Evolutionary conservation across 2,329 filamentous ascomycete species (phyloP).

Genomic region (Metarhizium rileyi): DNA sequence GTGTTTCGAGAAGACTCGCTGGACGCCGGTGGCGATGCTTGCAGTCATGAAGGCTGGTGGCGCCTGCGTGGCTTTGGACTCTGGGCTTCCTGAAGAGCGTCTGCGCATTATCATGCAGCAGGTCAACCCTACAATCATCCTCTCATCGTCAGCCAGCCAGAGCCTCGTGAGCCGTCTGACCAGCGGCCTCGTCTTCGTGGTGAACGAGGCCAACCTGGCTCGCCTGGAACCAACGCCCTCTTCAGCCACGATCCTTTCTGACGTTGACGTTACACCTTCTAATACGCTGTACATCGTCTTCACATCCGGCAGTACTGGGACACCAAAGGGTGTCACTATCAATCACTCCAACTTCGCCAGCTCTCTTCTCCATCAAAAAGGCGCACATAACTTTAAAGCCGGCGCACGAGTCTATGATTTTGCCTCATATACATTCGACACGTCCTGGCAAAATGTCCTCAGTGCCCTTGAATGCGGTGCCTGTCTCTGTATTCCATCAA

Average conservation of each 20-base stretch:
- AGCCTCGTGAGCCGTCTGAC: not conserved
- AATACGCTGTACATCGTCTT: not conserved
- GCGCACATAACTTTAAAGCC: not conserved
- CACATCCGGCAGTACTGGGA: not conserved
- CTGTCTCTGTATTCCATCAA: not conserved
- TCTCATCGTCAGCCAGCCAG: slow-evolving; percentile 1
- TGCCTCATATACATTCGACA: not conserved
- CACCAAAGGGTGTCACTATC: not conserved
- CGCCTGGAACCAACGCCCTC: not conserved
- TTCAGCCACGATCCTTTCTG: not conserved
- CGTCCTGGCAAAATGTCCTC: not conserved
- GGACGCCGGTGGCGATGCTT: slow-evolving; percentile 12
- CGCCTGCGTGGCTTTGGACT: slow-evolving; percentile 17
- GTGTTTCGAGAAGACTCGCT: slow-evolving; percentile 11
- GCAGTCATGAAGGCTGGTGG: slow-evolving; percentile 19
- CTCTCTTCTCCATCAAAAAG: not conserved
- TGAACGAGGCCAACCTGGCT: not conserved
- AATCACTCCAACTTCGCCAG: not conserved
- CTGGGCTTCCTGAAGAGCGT: not conserved
- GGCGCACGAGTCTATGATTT: not conserved
- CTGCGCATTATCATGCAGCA: not conserved
- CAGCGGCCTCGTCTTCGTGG: not conserved
- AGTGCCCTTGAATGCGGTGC: not conserved
- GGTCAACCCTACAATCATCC: slow-evolving; percentile 5
- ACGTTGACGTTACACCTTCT: not conserved